Conservation (phyloP, 768 basidiomycete species). For the Lactarius hatsudake region DNA sequence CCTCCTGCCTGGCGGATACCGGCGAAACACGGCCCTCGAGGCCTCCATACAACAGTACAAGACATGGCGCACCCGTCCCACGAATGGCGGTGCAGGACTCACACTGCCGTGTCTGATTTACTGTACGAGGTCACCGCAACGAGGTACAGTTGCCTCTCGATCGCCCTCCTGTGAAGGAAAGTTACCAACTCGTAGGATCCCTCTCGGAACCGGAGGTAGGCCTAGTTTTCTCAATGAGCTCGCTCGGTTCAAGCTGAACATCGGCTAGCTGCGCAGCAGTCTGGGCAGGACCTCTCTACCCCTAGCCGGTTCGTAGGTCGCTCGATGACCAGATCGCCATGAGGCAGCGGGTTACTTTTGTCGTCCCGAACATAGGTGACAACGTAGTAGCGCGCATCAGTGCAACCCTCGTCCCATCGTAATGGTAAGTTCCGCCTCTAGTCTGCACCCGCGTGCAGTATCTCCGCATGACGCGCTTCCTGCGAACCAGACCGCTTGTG, state of each 20-base stretch:
- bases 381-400: too few relatives aligned
- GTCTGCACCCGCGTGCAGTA: slow-evolving; percentile 51
- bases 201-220: slow-evolving; percentile 54
- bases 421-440: slow-evolving; percentile 45
- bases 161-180: slow-evolving; percentile 43
- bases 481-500: slow-evolving; percentile 56
- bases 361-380: slow-evolving; percentile 50
- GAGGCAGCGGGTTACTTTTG: slow-evolving; percentile 53
- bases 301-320: slow-evolving; percentile 40
- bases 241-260: slow-evolving; percentile 57
- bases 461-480: slow-evolving; percentile 56
- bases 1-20: background rate
- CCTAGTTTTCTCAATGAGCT: slow-evolving; percentile 45
- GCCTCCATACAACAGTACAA: slow-evolving; percentile 42
- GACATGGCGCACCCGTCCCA: slow-evolving; percentile 45
- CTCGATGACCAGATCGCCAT: slow-evolving; percentile 65
- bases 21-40: background rate
- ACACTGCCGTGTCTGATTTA: slow-evolving; percentile 47
- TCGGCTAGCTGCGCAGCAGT: slow-evolving; percentile 46
- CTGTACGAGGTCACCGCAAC: slow-evolving; percentile 53
- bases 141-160: slow-evolving; percentile 48
- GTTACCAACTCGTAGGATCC: slow-evolving; percentile 48
- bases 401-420: slow-evolving; percentile 20
- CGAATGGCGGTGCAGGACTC: slow-evolving; percentile 49
- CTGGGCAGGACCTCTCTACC: background rate